Percentiles rank a stretch among this genome's conserved stretches.
Evolutionary conservation across 2,329 filamentous ascomycete species (phyloP).

Genomic region (Xylariaceae sp.): DNA sequence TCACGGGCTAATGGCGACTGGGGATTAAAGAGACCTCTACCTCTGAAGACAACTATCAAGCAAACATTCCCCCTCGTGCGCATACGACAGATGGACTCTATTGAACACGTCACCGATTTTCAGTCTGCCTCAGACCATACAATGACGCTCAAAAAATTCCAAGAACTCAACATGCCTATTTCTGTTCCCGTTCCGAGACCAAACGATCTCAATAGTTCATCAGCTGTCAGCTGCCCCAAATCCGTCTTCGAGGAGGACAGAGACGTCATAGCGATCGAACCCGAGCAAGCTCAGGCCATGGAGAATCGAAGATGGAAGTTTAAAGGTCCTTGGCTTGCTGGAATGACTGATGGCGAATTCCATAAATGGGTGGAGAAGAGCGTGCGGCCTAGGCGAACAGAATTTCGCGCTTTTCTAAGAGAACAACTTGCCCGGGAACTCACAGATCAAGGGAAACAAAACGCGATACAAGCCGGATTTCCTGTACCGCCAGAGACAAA

Average conservation of each 20-base stretch:
- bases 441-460: conserved; percentile 36
- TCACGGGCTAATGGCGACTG: conserved; percentile 79
- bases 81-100: conserved; percentile 74
- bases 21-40: conserved; percentile 84
- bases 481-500: conserved; percentile 31
- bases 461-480: conserved; percentile 40
- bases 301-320: conserved; percentile 61
- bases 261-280: conserved; percentile 48
- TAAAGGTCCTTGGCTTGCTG: conserved; percentile 61
- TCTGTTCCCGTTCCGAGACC: conserved; percentile 42
- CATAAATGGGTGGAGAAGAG: conserved; percentile 50
- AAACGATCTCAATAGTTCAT: conserved; percentile 16
- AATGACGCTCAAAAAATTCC: conserved; percentile 77
- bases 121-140: conserved; percentile 76
- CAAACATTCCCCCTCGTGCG: conserved; percentile 72
- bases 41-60: conserved; percentile 67
- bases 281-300: conserved; percentile 33
- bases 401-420: conserved; percentile 54
- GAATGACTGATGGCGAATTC: conserved; percentile 59
- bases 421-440: conserved; percentile 45
- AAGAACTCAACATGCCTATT: conserved; percentile 73
- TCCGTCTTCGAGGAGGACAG: conserved; percentile 58
- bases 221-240: conserved; percentile 26
- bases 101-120: conserved; percentile 87
- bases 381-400: conserved; percentile 49